Evolutionary conservation across 2,329 filamentous ascomycete genomes (phyloP).

Genomic region (Beauveria caledonica): DNA sequence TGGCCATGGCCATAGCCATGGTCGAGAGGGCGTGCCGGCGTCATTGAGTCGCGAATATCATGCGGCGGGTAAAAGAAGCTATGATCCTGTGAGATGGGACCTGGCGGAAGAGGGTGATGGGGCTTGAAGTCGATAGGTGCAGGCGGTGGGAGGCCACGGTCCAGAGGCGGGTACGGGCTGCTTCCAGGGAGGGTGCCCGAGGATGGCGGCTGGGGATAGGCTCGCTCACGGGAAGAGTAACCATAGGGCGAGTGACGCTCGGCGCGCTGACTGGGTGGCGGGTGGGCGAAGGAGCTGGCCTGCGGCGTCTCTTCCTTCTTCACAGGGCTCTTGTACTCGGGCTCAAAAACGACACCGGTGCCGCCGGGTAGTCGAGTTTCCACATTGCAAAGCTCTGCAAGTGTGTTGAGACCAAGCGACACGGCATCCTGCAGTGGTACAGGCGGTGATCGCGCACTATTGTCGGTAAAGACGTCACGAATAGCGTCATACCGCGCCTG

Average conservation of each 20-base stretch:
- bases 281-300: conserved; percentile 2
- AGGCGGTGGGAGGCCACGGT: conserved; percentile 19
- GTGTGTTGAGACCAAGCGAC: conserved; percentile 22
- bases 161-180: conserved; percentile 18
- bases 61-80: conserved; percentile 14
- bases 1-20: conserved; percentile 22
- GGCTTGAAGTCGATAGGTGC: conserved; percentile 22
- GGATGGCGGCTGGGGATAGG: conserved; percentile 8
- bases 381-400: conserved; percentile 28
- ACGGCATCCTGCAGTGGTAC: conserved; percentile 19
- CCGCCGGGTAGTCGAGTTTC: conserved; percentile 20
- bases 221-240: conserved; percentile 6
- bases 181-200: conserved; percentile 6
- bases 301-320: conserved; percentile 19
- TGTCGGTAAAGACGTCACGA: conserved; percentile 33
- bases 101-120: conserved; percentile 14
- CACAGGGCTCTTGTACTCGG: conserved; percentile 6
- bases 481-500: conserved; percentile 23
- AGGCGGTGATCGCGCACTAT: conserved; percentile 21
- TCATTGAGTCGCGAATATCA: conserved; percentile 22
- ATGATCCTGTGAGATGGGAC: conserved; percentile 17
- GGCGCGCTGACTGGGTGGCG: conserved; percentile 2
- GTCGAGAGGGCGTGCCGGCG: conserved; percentile 23
- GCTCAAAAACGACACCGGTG: background rate
- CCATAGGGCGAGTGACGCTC: conserved; percentile 4